Evolutionary conservation across 164 flowering plant genomes (phyloP), one percentile per base, ranked within the genome.

Genomic region (Magnolia officinalis): DNA sequence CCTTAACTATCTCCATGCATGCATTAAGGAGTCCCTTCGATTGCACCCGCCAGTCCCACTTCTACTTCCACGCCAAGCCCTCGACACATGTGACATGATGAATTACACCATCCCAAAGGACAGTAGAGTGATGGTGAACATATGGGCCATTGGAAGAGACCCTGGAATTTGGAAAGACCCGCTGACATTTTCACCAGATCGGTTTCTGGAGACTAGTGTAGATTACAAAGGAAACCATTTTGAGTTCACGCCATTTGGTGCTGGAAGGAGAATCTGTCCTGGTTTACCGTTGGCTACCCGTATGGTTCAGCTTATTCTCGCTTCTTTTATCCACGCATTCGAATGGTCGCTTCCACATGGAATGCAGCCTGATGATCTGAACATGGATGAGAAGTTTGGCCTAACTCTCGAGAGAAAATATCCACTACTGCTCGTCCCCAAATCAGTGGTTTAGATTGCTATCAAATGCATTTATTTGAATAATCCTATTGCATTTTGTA

Each of bases 221-320:
- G 83, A 83, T 50, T 83, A 29, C 64, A 75, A 75, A 37, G 84
- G 84, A 14, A 77, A 76, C 6, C 81, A 80, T 61, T 82, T 82
- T 29, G 74, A 78, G 75, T 76, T 78, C 59, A 74, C 75, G 19
- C 82, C 85, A 7, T 82, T 82, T 75, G 83, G 83, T 18, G 80
- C 24, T 0, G 80, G 83, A 6, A 71, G 78, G 52, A 78, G 83
- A 24, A 81, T 81, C 31, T 81, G 83, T 58, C 78, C 76, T 13
- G 83, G 83, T 3, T 0, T 78, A n/a, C 83, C 83, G 1, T 61
- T 81, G 59, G 83, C 76, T 58, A 67, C 69, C 29, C 78, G 75
- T 14, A 29, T 75, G 5, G 68, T 75, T 29, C 37, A 37, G 18
- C 23, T 81, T 20, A 64, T 64, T 64, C 23, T 64, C 1, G 67